These are phyloP conservation scores for Entophlyctis luteolus DNA, from an alignment of 192 early-diverging fungal genomes.

Conservation along the genomic window DNA sequence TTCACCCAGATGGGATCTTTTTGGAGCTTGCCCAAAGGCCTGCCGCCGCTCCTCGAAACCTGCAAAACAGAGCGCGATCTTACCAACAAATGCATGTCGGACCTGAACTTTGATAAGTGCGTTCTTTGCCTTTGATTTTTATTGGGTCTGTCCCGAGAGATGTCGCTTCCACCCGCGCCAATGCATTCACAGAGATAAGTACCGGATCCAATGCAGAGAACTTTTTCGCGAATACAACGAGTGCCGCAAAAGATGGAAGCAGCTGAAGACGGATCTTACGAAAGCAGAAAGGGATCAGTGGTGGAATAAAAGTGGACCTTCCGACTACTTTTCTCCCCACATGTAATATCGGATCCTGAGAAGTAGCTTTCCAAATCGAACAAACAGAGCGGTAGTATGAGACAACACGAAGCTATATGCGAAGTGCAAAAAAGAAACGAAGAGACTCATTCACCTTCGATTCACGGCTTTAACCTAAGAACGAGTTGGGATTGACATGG, in stretches of 20 bases:
- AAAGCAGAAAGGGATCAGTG: not conserved
- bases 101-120: conserved; percentile 13
- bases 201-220: not conserved
- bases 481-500: no score
- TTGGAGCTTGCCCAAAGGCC: conserved; percentile 1
- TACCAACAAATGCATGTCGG: conserved; percentile 21
- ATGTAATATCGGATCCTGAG: no score
- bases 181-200: not conserved
- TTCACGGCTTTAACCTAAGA: no score
- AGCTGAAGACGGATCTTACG: not conserved
- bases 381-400: no score
- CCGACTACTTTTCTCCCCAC: no score
- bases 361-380: no score
- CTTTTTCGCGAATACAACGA: not conserved
- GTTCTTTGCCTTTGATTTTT: not conserved
- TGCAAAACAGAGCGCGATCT: not conserved
- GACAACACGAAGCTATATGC: no score
- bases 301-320: no score
- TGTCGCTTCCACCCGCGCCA: not conserved
- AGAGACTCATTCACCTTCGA: no score
- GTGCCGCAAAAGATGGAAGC: conserved; percentile 14
- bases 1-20: not conserved
- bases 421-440: no score
- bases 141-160: not conserved
- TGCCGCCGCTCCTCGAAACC: not conserved